phyloP scores from a whole-genome alignment of 495 filamentous ascomycete genomes.

The Xylaria grammica region DNA sequence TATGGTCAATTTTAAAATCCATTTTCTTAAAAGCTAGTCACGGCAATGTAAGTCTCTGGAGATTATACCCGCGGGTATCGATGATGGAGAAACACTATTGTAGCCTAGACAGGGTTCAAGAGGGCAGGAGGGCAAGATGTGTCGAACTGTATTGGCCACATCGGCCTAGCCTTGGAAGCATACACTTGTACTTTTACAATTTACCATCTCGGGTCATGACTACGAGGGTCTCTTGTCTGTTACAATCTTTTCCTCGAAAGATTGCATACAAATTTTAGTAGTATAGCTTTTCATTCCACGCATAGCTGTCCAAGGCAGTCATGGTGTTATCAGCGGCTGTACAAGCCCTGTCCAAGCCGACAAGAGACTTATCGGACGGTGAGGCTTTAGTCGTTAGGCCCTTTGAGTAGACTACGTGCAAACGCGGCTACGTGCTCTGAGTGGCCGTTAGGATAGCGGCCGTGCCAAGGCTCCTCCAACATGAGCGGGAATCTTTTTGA shows the following conservation, averaged over 20 bases:
- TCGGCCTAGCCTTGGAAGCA: neutral
- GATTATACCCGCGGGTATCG: neutral
- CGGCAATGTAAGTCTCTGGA: neutral
- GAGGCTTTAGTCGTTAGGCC: no score
- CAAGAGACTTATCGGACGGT: no score
- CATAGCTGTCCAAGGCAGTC: no score
- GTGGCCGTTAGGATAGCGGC: neutral
- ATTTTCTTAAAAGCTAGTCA: neutral
- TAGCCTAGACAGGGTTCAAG: neutral
- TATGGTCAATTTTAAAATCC: neutral
- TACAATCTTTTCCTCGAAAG: neutral
- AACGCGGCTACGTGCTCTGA: no score
- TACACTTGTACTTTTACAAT: neutral
- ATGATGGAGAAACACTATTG: neutral
- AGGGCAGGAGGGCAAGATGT: neutral
- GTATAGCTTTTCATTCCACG: neutral
- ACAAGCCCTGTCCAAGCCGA: no score
- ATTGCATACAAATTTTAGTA: neutral
- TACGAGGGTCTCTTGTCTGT: neutral
- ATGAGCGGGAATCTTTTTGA: constrained; percentile 5
- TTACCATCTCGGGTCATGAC: neutral
- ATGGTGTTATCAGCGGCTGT: no score
- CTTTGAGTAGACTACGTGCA: no score
- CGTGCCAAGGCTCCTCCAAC: constrained; percentile 7
- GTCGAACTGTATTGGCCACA: neutral